Evolutionary conservation across 768 basidiomycete genomes (phyloP).

Genomic region (Polyporus arcularius): DNA sequence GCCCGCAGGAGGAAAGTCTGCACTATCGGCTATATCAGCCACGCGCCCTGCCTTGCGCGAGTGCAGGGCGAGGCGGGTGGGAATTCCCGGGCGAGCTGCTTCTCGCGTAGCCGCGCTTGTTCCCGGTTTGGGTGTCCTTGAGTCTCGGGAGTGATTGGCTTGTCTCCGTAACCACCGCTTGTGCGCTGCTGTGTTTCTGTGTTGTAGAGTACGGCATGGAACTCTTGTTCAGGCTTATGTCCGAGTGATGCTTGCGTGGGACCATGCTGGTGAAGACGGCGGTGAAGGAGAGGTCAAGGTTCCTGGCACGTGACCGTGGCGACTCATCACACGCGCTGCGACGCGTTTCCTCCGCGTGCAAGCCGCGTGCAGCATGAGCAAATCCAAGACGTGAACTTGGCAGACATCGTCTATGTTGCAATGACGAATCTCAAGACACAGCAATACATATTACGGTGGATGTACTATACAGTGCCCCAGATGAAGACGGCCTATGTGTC

Average conservation of each 20-base stretch:
- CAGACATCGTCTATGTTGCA: not conserved
- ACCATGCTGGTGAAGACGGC: too few species aligned
- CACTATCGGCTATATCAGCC: constrained; percentile 3
- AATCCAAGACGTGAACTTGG: not conserved
- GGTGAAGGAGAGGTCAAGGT: too few species aligned
- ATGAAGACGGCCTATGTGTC: not conserved
- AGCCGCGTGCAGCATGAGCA: not conserved
- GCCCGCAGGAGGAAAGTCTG: not conserved
- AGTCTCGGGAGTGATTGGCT: not conserved
- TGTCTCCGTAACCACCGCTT: too few species aligned
- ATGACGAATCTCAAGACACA: not conserved
- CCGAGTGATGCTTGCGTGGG: too few species aligned
- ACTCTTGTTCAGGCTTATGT: too few species aligned
- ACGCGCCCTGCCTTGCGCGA: not conserved
- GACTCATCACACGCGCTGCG: not conserved
- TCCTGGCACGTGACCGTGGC: constrained; percentile 4
- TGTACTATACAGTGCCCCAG: not conserved
- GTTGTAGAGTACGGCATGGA: too few species aligned
- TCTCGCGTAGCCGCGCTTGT: not conserved
- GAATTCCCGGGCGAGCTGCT: not conserved
- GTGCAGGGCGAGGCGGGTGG: not conserved
- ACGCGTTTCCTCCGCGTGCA: constrained; percentile 1
- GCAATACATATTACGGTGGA: not conserved
- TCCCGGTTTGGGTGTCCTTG: not conserved
- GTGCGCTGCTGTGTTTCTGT: too few species aligned